These are phyloP conservation scores for Lyophyllum decastes DNA, from an alignment of 768 basidiomycete genomes.

Conservation along the genomic window DNA sequence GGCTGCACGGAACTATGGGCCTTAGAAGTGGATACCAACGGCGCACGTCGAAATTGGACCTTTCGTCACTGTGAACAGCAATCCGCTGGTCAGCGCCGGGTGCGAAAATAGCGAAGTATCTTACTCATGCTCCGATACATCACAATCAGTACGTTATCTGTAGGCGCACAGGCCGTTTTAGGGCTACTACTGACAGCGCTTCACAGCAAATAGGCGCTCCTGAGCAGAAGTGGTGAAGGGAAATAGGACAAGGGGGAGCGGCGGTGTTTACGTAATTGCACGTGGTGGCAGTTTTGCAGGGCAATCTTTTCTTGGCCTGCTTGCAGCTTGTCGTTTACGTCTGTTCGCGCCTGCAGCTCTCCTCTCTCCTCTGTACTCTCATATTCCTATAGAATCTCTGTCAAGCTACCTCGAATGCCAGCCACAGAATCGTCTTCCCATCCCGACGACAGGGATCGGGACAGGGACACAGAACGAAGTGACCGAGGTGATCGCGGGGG, in stretches of 20 bases:
- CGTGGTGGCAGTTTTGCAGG: constrained; percentile 40
- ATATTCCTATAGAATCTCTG: not conserved
- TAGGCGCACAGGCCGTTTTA: too few relatives aligned
- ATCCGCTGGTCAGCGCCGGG: not conserved
- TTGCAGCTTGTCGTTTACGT: constrained; percentile 7
- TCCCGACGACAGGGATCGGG: constrained; percentile 22
- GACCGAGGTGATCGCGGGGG: constrained; percentile 20
- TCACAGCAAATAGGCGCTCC: too few relatives aligned
- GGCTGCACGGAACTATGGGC: too few relatives aligned
- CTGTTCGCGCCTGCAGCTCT: not conserved
- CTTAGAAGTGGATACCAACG: too few relatives aligned
- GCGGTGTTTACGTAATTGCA: constrained; percentile 35
- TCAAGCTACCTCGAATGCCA: constrained; percentile 16
- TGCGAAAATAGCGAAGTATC: not conserved
- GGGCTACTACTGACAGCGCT: too few relatives aligned
- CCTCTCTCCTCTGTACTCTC: not conserved
- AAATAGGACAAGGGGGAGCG: not conserved
- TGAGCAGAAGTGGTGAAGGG: not conserved
- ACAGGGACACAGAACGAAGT: constrained; percentile 20
- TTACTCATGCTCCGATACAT: not conserved
- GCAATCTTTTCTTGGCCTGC: constrained; percentile 33
- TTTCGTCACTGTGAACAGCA: not conserved
- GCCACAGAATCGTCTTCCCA: constrained; percentile 18
- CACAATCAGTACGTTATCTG: too few relatives aligned
- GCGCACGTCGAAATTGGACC: not conserved